These are phyloP conservation scores for Scalesia atractyloides DNA, from an alignment of 129 eudicot species.

Conservation along the genomic window DNA sequence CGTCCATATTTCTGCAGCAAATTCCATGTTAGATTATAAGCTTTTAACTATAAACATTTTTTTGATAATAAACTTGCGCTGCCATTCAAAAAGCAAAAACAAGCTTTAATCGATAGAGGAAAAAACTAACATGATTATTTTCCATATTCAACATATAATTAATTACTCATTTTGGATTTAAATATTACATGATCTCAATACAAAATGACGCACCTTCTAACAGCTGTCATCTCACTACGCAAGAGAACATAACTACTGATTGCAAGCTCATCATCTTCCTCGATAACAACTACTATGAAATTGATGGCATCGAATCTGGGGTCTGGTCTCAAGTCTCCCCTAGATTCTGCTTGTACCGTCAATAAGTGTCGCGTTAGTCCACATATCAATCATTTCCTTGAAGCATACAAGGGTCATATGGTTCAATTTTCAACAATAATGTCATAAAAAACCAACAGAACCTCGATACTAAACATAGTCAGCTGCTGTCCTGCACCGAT, in stretches of 20 bases:
- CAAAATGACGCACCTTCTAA: conserved; percentile 43
- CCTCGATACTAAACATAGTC: conserved; percentile 87
- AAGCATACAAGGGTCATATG: conserved; percentile 5
- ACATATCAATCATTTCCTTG: conserved; percentile 5
- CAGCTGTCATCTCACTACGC: conserved; percentile 43
- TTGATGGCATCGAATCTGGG: conserved; percentile 87
- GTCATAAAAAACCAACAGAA: conserved; percentile 23
- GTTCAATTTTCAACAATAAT: background rate
- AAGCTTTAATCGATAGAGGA: background rate
- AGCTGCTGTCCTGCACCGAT: conserved; percentile 90
- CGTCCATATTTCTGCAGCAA: conserved; percentile 60
- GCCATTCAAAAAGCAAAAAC: background rate
- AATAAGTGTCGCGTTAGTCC: conserved; percentile 23
- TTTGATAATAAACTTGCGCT: conserved; percentile 4
- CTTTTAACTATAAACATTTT: background rate
- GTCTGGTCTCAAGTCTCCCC: conserved; percentile 87
- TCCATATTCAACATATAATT: background rate
- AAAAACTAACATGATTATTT: background rate
- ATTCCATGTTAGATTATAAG: conserved; percentile 24
- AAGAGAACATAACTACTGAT: conserved; percentile 55
- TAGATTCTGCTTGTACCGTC: conserved; percentile 83
- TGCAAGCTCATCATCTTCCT: conserved; percentile 61
- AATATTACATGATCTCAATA: background rate
- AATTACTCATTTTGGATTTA: background rate
- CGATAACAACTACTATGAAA: conserved; percentile 58